Percentiles rank a stretch among this genome's conserved stretches.
These are phyloP conservation scores for Bryoerythrophyllum caledonicum DNA, from an alignment of 225 moss, liverwort and hornwort genomes.

Conservation along the genomic window DNA sequence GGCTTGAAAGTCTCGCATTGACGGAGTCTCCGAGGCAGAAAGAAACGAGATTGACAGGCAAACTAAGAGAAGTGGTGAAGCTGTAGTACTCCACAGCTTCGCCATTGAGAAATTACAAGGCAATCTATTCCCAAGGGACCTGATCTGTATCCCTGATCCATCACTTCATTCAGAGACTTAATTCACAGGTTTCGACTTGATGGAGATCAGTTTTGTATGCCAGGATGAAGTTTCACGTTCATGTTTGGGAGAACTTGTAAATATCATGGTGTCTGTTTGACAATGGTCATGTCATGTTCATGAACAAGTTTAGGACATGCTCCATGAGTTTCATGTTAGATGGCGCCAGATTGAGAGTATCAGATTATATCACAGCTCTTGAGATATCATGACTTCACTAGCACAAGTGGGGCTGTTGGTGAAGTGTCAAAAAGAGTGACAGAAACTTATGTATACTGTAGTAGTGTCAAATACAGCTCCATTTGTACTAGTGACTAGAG, in stretches of 20 bases:
- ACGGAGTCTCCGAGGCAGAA: neutral
- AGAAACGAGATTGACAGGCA: neutral
- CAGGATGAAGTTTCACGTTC: no score
- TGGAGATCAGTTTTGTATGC: no score
- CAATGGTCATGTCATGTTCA: conserved; percentile 7
- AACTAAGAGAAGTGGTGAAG: conserved; percentile 6
- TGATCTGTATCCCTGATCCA: no score
- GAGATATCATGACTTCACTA: no score
- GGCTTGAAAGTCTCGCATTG: neutral
- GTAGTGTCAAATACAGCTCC: no score
- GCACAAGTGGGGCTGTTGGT: no score
- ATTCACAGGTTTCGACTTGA: no score
- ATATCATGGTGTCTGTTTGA: neutral
- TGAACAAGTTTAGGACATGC: conserved; percentile 4
- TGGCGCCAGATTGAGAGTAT: neutral
- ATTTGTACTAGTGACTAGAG: no score
- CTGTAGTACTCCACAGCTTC: neutral
- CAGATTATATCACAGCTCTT: no score
- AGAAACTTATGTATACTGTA: no score
- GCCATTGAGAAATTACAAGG: conserved; percentile 23
- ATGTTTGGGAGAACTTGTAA: no score
- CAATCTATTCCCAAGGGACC: neutral
- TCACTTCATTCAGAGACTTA: neutral
- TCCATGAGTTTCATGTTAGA: neutral
- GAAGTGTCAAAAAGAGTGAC: no score